These are phyloP conservation scores for Candida saitoana DNA, from an alignment of 805 yeast genomes.

Conservation along the genomic window DNA sequence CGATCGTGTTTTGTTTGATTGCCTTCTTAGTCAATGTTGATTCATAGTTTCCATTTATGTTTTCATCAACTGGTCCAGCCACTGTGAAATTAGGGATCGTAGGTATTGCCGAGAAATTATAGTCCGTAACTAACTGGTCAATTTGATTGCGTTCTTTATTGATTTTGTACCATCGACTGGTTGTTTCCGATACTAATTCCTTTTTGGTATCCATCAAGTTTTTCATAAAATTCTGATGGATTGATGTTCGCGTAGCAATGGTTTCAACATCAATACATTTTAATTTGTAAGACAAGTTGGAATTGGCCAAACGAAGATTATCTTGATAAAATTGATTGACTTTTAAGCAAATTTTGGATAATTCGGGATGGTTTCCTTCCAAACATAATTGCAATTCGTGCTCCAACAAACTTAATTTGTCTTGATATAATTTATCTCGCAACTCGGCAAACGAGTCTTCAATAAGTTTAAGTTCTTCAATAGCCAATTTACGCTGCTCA, in stretches of 20 bases:
- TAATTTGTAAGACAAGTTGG: slow-evolving; percentile 53
- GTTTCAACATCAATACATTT: slow-evolving; percentile 79
- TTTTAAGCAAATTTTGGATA: slow-evolving; percentile 64
- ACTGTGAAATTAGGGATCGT: slow-evolving; percentile 20
- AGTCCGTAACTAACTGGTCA: slow-evolving; percentile 61
- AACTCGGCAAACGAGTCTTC: slow-evolving; percentile 84
- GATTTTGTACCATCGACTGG: slow-evolving; percentile 86
- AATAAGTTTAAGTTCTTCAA: slow-evolving; percentile 69
- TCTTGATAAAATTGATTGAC: slow-evolving; percentile 73
- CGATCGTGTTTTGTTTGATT: slow-evolving; percentile 31
- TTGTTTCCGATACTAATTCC: slow-evolving; percentile 63
- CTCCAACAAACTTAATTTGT: slow-evolving; percentile 70
- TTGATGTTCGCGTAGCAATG: slow-evolving; percentile 67
- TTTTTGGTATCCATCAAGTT: slow-evolving; percentile 63
- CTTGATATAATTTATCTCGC: slow-evolving; percentile 80
- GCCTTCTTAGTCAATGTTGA: slow-evolving; percentile 28
- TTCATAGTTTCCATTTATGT: slow-evolving; percentile 4
- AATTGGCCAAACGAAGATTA: slow-evolving; percentile 47
- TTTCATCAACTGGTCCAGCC: slow-evolving; percentile 9
- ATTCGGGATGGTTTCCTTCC: slow-evolving; percentile 89
- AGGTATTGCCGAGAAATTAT: slow-evolving; percentile 43
- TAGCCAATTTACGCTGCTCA: slow-evolving; percentile 55
- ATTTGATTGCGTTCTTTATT: slow-evolving; percentile 81
- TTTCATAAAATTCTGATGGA: slow-evolving; percentile 80
- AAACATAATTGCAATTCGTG: slow-evolving; percentile 83